Base-by-base conservation (phyloP, 306 rosid genomes). In the Trifolium pratense region DNA sequence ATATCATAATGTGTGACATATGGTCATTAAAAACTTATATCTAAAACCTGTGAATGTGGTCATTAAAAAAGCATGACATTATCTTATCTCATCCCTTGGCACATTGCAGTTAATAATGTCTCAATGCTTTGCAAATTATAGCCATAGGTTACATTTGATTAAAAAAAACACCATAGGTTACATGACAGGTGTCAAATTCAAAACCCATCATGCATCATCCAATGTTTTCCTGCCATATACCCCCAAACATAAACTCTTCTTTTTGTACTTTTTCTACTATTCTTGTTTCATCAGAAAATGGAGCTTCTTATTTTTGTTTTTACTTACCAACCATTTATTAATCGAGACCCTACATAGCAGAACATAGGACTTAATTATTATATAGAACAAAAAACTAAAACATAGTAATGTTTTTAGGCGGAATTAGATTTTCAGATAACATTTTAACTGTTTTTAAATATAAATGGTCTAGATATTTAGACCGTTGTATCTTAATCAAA, bases 131-230 rank as follows among this genome's bases (percentile, higher is more conserved):
- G 77, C 29, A 67, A 36, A 75, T 56, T 55, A 72, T 66, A 37
- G 62, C 81, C 83, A 67, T 81, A 31, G 3, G 23, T 70, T 76
- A 37, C 40, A 70, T 46, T 43, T 43, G 49, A 43, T 43, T 12
- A 43, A 4, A 51, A n/a, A 46, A 46, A 7, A 51, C 18, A 49
- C 79, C 83, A 67, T 81, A 31, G n/a, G 23, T 70, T 76, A 43
- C 46, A 70, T 46, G 69, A 67, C 67, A 67, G 4, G 68, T 75
- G 76, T 80, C 84, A 32, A 75, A 16, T 25, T 59, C 56, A 69
- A 61, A 59, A 40, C 42, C 78, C 74, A 46, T 76, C 51, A 56
- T 51, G 77, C 79, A 45, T 80, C 75, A 81, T 74, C 83, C 40
- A 67, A 76, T 20, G 29, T 34, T 62, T 58, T 79, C 81, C 63